These are phyloP conservation scores for Trametes meyenii DNA, from an alignment of 768 basidiomycete species.

Conservation along the genomic window DNA sequence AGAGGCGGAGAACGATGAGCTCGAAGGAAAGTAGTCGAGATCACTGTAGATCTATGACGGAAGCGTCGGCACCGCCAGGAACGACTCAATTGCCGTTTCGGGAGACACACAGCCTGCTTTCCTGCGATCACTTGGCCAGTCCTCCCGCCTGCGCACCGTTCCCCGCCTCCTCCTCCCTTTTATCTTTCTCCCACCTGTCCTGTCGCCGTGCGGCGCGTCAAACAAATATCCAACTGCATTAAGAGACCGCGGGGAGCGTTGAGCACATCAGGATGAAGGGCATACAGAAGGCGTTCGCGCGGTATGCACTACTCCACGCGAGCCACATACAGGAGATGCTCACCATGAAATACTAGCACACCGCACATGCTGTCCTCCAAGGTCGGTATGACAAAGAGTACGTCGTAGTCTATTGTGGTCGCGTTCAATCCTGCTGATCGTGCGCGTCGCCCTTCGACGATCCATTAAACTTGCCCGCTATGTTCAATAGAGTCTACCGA, in stretches of 20 bases:
- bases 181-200: not conserved
- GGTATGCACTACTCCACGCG: conserved; percentile 21
- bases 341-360: conserved; percentile 52
- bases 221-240: not conserved
- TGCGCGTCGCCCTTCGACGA: conserved; percentile 26
- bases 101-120: conserved; percentile 11
- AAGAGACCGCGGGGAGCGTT: not conserved
- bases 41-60: not conserved
- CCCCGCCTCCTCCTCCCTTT: not conserved
- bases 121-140: conserved; percentile 17
- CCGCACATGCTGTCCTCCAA: conserved; percentile 88
- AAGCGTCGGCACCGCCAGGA: conserved; percentile 13
- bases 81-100: conserved; percentile 13
- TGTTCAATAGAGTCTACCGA: conserved; percentile 66
- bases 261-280: conserved; percentile 30
- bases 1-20: not conserved
- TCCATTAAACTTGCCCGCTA: conserved; percentile 2
- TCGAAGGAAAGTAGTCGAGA: not conserved
- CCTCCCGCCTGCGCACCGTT: not conserved
- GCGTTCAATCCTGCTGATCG: conserved; percentile 2
- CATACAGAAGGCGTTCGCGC: conserved; percentile 34
- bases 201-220: not conserved
- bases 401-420: conserved; percentile 13
- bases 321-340: not conserved
- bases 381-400: conserved; percentile 94